Evolutionary conservation across 2,329 filamentous ascomycete species (phyloP).

Genomic region (Cercospora berteroae): DNA sequence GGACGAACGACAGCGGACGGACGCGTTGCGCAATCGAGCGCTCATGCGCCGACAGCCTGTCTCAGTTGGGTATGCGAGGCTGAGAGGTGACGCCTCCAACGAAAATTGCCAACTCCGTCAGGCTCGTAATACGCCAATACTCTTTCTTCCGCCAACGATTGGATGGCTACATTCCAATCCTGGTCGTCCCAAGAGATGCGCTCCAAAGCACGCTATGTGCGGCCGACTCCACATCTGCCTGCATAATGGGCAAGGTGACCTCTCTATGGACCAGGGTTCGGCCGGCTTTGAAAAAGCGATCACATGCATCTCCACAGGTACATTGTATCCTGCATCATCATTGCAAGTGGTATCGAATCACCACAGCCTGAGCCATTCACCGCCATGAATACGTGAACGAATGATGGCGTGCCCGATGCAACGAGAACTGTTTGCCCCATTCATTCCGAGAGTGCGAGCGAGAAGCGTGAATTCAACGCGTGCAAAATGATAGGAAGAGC

Average conservation of each 20-base stretch:
- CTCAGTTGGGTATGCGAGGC: conserved; percentile 19
- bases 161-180: conserved; percentile 5
- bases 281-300: conserved; percentile 9
- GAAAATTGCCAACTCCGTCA: conserved; percentile 6
- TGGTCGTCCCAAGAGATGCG: conserved; percentile 9
- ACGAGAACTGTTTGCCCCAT: background rate
- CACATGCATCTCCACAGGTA: conserved; percentile 19
- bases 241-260: conserved; percentile 3
- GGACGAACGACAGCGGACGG: conserved; percentile 4
- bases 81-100: conserved; percentile 20
- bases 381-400: conserved; percentile 14
- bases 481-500: background rate
- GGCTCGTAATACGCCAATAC: background rate
- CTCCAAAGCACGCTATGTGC: conserved; percentile 11
- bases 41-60: conserved; percentile 15
- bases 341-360: conserved; percentile 12
- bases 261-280: conserved; percentile 1
- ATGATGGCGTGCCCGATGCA: background rate
- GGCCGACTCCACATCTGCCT: conserved; percentile 11
- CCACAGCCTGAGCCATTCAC: conserved; percentile 13
- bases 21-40: conserved; percentile 15
- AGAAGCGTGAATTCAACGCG: background rate
- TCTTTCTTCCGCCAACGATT: background rate
- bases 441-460: background rate
- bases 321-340: conserved; percentile 22